Base-by-base conservation (phyloP, 2,329 filamentous ascomycete species). In the Colletotrichum trifolii region DNA sequence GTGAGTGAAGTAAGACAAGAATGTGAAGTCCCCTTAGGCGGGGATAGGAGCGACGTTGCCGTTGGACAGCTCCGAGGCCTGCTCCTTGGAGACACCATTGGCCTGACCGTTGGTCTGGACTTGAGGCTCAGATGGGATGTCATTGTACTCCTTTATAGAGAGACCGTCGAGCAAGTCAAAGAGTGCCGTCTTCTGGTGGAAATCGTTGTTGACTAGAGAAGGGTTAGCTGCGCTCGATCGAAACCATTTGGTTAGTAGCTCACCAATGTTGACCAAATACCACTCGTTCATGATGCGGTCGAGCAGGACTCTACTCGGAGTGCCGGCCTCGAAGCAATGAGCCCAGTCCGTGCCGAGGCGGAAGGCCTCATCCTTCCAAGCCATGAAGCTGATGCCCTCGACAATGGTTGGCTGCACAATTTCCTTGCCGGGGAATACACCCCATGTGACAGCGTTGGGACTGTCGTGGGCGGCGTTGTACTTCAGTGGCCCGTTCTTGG, bases 331-430 rank as follows among this genome's bases (percentile, higher is more conserved):
- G 74, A 97, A 93, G 76, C 96, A 99, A 73, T 93, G 92, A 25
- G 93, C 92, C 96, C 96, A 99, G 74, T 99, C 94, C 63, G 91
- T 86, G 59, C 96, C 96, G 9, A 99, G 86, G 67, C 92, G 89
- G 83, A 94, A 99, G 13, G 97, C 96, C 79, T 99, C 96, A 71
- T 99, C 96, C 80, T 97, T 97, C 96, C 96, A 99, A 2, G 96
- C 96, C 58, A 99, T 83, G 86, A 99, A 99, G 76, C 93, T 97
- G 76, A 99, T 91, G 15, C 93, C 96, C 81, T 99, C 96, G 56
- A 99, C 96, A 72, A 99, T 97, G n/a, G 96, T 99, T 12, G 96
- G 96, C 78, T 99, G 96, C n/a, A 99, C 94, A 74, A 99, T 97
- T 79, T 99, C 96, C 77, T 98, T 97, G 64, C 96, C 96, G 0